phyloP scores from a whole-genome alignment of 2,329 filamentous ascomycete species.

The Nemania sp. region DNA sequence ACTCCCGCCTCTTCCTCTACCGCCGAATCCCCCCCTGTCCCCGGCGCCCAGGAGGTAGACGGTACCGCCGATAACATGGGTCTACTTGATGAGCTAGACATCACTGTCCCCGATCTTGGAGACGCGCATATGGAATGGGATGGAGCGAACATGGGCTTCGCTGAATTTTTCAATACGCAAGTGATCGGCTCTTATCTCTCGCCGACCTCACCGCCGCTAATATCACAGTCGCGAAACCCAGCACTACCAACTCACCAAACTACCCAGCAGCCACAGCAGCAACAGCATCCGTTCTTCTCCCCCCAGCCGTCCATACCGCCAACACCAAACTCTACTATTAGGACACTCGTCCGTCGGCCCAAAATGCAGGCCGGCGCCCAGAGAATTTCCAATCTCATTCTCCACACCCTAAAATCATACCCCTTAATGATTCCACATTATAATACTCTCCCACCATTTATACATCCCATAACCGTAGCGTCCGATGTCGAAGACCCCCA shows the following conservation, averaged over 20 bases:
- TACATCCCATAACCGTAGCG: slow-evolving; percentile 53
- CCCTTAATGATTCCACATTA: slow-evolving; percentile 55
- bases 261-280: neutral
- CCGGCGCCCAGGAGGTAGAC: neutral
- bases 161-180: neutral
- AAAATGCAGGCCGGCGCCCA: slow-evolving; percentile 1
- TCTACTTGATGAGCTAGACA: neutral
- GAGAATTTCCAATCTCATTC: slow-evolving; percentile 5
- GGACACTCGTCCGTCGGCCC: neutral
- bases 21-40: neutral
- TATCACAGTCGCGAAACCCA: neutral
- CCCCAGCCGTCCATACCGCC: neutral
- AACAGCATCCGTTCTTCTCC: neutral
- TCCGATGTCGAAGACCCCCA: slow-evolving; percentile 41
- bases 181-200: neutral
- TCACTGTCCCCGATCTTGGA: neutral
- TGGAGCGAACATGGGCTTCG: neutral
- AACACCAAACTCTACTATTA: neutral
- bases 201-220: neutral
- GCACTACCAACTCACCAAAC: neutral
- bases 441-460: slow-evolving; percentile 57
- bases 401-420: slow-evolving; percentile 34
- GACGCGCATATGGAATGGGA: neutral
- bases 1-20: neutral
- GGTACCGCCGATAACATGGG: neutral